Evolutionary conservation across 2,329 filamentous ascomycete species (phyloP).

Genomic region (Ophiostoma sp.): DNA sequence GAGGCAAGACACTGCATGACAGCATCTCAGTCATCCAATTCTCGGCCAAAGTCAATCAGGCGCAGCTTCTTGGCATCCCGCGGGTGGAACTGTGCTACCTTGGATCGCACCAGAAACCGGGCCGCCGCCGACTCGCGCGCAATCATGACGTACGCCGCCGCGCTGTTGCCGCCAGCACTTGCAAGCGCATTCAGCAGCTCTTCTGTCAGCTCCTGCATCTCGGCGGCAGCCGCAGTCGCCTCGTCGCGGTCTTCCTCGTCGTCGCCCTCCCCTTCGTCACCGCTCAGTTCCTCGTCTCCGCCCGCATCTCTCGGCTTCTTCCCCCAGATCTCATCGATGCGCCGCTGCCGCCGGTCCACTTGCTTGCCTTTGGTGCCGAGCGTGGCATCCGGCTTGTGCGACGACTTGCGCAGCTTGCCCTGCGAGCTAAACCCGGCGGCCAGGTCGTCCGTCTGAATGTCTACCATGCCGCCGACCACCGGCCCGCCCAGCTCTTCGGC

Average conservation of each 20-base stretch:
- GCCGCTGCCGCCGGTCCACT: slow-evolving; percentile 52
- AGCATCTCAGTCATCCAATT: slow-evolving; percentile 47
- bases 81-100: slow-evolving; percentile 61
- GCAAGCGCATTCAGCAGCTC: slow-evolving; percentile 54
- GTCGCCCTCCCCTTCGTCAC: not conserved
- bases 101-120: slow-evolving; percentile 58
- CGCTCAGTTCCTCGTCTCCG: not conserved
- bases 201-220: slow-evolving; percentile 57
- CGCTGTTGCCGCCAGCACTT: slow-evolving; percentile 49
- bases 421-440: slow-evolving; percentile 56
- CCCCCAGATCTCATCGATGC: slow-evolving; percentile 62
- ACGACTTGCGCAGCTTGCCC: slow-evolving; percentile 48
- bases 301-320: not conserved
- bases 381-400: slow-evolving; percentile 48
- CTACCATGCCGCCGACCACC: slow-evolving; percentile 68
- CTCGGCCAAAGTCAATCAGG: slow-evolving; percentile 59
- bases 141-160: slow-evolving; percentile 54
- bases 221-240: slow-evolving; percentile 46
- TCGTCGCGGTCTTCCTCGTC: slow-evolving; percentile 36
- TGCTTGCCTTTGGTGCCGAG: not conserved
- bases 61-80: slow-evolving; percentile 55
- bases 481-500: slow-evolving; percentile 80
- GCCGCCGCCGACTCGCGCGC: slow-evolving; percentile 56
- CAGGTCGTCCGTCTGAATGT: slow-evolving; percentile 55
- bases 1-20: no score